Evolutionary conservation across 73 alveolate species (phyloP).

Genomic region (Tetrahymena thermophila): DNA sequence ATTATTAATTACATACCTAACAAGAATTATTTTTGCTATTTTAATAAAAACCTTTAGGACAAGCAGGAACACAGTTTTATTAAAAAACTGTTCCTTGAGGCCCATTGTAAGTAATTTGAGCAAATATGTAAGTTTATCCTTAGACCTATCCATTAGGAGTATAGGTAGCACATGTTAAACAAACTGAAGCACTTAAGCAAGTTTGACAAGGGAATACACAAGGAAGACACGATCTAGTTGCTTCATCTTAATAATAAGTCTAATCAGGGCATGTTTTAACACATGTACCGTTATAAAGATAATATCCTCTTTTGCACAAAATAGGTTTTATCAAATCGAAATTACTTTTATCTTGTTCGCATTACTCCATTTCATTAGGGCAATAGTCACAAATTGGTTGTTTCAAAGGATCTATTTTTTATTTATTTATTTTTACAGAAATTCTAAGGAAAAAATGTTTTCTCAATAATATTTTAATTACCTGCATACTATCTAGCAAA

Average conservation of each 20-base stretch:
- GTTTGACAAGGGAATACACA: not conserved
- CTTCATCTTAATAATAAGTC: not conserved
- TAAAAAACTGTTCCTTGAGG: not conserved
- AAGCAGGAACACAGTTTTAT: not conserved
- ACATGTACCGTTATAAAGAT: not conserved
- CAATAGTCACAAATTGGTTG: not conserved
- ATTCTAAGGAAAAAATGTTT: not conserved
- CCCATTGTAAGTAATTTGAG: not conserved
- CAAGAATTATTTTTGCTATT: not conserved
- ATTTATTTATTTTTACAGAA: not conserved
- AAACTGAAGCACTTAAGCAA: not conserved
- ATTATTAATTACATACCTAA: not conserved
- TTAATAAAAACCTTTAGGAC: not conserved
- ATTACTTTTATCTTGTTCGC: not conserved
- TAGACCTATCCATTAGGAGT: not conserved
- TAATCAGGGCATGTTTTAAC: not conserved
- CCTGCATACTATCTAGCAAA: not conserved
- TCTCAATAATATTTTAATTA: not conserved
- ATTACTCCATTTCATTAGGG: not conserved
- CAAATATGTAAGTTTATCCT: not conserved
- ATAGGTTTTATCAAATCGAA: not conserved
- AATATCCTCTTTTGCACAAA: not conserved
- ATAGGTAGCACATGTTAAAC: not conserved
- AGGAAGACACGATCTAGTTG: not conserved
- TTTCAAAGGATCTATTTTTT: not conserved